Base-by-base conservation (phyloP, 2,329 filamentous ascomycete species). In the Cyphellophora attinorum region DNA sequence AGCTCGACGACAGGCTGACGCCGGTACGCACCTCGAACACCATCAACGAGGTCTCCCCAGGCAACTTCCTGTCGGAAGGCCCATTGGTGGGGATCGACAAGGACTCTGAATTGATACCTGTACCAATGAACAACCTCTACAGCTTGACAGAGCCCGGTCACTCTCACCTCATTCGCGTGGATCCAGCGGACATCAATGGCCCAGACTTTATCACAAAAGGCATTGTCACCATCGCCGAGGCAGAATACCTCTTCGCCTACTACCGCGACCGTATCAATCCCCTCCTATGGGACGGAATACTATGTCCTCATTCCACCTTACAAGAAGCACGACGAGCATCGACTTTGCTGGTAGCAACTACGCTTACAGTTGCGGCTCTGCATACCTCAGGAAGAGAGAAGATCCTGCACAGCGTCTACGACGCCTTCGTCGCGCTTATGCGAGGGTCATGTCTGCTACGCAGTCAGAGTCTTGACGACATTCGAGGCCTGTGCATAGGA, bases 401-500 rank as follows among this genome's bases (percentile, higher is more conserved):
- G 8, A 64, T 67, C 2, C 68, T 76, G 35, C 64, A 65, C 3
- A 53, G 60, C 2, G 75, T 71, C 50, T 76, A 71, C 47, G 59
- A 61, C 34, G 70, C 73, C 41, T 76, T 76, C 46, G 63, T 73
- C 1, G 57, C 63, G 0, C 58, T 76, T 10, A 66, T 75, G 21
- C 67, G 68, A 1, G 64, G 55, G 14, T 71, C 71, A 33, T 70
- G 74, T 51, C 67, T 77, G 39, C 67, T 68, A 5, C 61, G 70
- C n/a, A 66, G 70, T 14, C 67, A 75, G 35, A 68, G 63, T 18
- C 53, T 72, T 12, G 73, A 77, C 37, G 67, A 72, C 34, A 63
- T 78, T 13, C 62, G 72, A 2, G 74, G 70, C 4, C 62, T 78
- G 27, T 74, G 70, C 27, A 65, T 77, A 4, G 74, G 70, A 1